Conservation (phyloP, 768 basidiomycete genomes). For the Galerina sulciceps region DNA sequence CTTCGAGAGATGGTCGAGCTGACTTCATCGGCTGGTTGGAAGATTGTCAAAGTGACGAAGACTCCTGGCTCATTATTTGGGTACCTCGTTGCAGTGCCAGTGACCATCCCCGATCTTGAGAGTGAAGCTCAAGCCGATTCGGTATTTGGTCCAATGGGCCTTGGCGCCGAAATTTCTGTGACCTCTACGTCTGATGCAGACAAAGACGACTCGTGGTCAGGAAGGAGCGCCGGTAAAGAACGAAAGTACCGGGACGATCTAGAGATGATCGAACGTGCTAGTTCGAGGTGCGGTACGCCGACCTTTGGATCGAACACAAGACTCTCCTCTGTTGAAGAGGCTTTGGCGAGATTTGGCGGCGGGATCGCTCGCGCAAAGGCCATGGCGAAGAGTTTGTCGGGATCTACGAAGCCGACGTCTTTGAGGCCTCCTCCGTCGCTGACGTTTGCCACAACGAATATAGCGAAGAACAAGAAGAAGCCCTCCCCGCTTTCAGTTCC, state of each 20-base stretch:
- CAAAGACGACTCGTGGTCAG: background rate
- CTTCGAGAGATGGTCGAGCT: slow-evolving; percentile 64
- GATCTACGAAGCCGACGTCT: background rate
- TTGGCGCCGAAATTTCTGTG: slow-evolving; percentile 24
- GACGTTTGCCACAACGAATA: background rate
- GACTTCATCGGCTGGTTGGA: slow-evolving; percentile 64
- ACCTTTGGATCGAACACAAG: slow-evolving; percentile 62
- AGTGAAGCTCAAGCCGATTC: background rate
- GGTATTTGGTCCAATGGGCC: slow-evolving; percentile 7
- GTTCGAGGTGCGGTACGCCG: slow-evolving; percentile 62
- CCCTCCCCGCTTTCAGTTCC: slow-evolving; percentile 34
- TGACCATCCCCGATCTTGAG: slow-evolving; percentile 44
- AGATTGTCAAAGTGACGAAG: slow-evolving; percentile 55
- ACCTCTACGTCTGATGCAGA: slow-evolving; percentile 25
- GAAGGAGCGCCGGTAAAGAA: background rate
- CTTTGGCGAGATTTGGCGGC: slow-evolving; percentile 43
- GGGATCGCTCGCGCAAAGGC: slow-evolving; percentile 24
- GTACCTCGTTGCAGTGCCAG: slow-evolving; percentile 70
- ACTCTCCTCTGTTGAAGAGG: slow-evolving; percentile 49
- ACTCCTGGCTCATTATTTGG: slow-evolving; percentile 71
- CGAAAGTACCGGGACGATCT: slow-evolving; percentile 24
- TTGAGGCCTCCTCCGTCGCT: slow-evolving; percentile 23
- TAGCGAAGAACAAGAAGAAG: slow-evolving; percentile 25
- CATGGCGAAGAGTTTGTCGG: slow-evolving; percentile 1
- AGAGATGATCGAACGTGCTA: slow-evolving; percentile 45